Evolutionary conservation across 345 rosid genomes (phyloP).

Genomic region (Noccaea bulbosa): DNA sequence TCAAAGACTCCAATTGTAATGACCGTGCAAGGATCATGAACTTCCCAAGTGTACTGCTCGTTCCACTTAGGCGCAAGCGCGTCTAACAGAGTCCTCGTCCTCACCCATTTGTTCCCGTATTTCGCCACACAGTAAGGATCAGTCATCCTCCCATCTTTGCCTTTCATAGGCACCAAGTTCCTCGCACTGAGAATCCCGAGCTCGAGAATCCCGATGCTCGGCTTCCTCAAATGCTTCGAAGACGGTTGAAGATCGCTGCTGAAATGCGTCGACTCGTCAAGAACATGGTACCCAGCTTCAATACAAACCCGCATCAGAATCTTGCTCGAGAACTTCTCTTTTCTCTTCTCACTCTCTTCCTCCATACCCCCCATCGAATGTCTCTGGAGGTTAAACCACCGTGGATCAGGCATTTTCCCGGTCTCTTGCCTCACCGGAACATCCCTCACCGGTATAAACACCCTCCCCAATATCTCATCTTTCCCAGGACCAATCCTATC

Average conservation of each 20-base stretch:
- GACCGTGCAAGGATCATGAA: constrained; percentile 89
- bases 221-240: constrained; percentile 78
- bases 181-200: constrained; percentile 82
- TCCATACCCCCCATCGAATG: constrained; percentile 55
- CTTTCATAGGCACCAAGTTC: constrained; percentile 88
- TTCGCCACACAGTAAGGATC: constrained; percentile 97
- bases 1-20: constrained; percentile 93
- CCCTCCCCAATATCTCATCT: constrained; percentile 76
- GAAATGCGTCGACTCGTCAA: constrained; percentile 90
- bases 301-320: constrained; percentile 61
- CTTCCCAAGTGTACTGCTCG: constrained; percentile 98
- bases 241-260: constrained; percentile 97
- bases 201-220: constrained; percentile 76
- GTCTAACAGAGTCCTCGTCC: constrained; percentile 89
- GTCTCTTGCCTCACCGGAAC: constrained; percentile 61
- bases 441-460: constrained; percentile 52
- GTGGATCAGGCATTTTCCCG: constrained; percentile 61
- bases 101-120: constrained; percentile 96
- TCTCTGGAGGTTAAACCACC: constrained; percentile 72
- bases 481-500: constrained; percentile 74
- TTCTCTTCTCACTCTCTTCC: constrained; percentile 66
- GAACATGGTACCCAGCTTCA: constrained; percentile 96
- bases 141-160: constrained; percentile 70
- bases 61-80: constrained; percentile 84
- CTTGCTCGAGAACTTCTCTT: constrained; percentile 87